A percentile compares a stretch with the other conserved stretches of the same genome.
Conservation (phyloP, 345 rosid genomes). For the Heritiera fomes region DNA sequence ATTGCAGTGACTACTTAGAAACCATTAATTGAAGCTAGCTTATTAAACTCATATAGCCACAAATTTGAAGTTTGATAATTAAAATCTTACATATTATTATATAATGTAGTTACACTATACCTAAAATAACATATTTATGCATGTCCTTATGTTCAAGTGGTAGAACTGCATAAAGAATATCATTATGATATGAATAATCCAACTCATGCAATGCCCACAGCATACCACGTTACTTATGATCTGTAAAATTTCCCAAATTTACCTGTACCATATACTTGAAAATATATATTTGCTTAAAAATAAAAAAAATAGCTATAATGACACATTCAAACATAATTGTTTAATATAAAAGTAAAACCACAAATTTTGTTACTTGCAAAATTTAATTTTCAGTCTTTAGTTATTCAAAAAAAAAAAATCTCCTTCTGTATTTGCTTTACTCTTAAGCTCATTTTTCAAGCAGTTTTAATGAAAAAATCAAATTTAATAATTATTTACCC, state of each 20-base stretch:
- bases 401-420: no score
- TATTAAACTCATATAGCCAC: not conserved
- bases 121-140: not conserved
- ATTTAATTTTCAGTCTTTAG: no score
- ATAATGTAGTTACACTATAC: not conserved
- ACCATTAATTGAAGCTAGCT: no score
- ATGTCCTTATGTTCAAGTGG: not conserved
- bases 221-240: not conserved
- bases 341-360: no score
- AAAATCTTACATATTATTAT: not conserved
- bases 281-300: no score
- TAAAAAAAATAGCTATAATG: no score
- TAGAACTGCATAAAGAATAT: not conserved
- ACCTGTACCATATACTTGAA: not conserved
- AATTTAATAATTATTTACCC: no score
- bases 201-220: not conserved
- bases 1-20: not conserved
- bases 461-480: no score
- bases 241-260: not conserved
- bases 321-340: not conserved
- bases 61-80: not conserved
- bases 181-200: not conserved
- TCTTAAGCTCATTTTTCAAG: no score
- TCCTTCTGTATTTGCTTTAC: no score
- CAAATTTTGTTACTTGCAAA: no score